Percentiles rank a stretch among this genome's conserved stretches.
Evolutionary conservation across 495 filamentous ascomycete species (phyloP).

Genomic region (Ascobolus immersus): DNA sequence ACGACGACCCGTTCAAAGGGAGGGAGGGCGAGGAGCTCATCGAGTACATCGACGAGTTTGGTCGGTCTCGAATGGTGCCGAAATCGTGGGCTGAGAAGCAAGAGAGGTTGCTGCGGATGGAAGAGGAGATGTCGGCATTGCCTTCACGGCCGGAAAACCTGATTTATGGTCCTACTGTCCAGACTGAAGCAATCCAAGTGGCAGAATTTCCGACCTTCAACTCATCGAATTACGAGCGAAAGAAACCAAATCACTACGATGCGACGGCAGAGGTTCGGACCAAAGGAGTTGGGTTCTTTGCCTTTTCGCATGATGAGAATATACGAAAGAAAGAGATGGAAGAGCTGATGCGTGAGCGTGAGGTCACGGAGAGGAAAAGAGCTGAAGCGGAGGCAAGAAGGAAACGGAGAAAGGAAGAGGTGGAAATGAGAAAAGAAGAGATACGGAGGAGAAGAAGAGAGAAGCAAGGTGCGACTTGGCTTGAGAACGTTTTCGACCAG

Average conservation of each 20-base stretch:
- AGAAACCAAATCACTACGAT: slow-evolving; percentile 53
- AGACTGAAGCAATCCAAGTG: slow-evolving; percentile 45
- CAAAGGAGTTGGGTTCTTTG: slow-evolving; percentile 76
- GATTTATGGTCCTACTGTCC: slow-evolving; percentile 63
- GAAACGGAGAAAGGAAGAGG: slow-evolving; percentile 23
- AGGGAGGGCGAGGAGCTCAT: slow-evolving; percentile 32
- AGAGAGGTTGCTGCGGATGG: slow-evolving; percentile 21
- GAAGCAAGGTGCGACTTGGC: slow-evolving; percentile 31
- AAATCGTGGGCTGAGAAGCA: slow-evolving; percentile 33
- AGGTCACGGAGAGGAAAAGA: slow-evolving; percentile 38
- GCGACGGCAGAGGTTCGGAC: slow-evolving; percentile 54
- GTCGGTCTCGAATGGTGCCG: slow-evolving; percentile 44
- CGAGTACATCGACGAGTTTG: slow-evolving; percentile 77
- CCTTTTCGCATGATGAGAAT: slow-evolving; percentile 47
- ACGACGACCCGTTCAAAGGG: slow-evolving; percentile 5
- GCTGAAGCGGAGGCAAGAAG: slow-evolving; percentile 25
- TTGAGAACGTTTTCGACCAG: slow-evolving; percentile 46
- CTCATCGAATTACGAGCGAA: neutral
- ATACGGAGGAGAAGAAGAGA: slow-evolving; percentile 30
- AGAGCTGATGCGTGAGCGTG: slow-evolving; percentile 35
- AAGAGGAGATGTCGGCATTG: slow-evolving; percentile 21
- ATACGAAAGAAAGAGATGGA: slow-evolving; percentile 49
- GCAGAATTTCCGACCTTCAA: slow-evolving; percentile 16
- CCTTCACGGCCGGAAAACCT: slow-evolving; percentile 40
- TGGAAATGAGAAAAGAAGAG: slow-evolving; percentile 27